Percentiles rank a stretch among this genome's conserved stretches.
Evolutionary conservation across 169 alveolate genomes (phyloP).

Genomic region (Eimeria necatrix): DNA sequence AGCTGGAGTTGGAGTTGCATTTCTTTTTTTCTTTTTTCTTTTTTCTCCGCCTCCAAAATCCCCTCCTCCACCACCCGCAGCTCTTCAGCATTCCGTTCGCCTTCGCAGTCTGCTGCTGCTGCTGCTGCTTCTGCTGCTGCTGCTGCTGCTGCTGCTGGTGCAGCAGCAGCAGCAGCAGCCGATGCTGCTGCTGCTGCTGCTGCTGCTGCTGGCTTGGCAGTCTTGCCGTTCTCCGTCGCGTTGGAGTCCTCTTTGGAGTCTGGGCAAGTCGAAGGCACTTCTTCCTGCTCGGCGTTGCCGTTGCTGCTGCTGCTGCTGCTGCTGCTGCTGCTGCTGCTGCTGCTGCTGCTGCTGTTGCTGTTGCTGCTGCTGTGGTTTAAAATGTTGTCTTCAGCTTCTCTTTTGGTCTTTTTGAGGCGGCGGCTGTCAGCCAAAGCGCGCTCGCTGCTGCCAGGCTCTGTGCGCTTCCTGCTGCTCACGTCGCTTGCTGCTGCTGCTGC

Average conservation of each 20-base stretch:
- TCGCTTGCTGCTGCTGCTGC: neutral
- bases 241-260: neutral
- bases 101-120: neutral
- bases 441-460: neutral
- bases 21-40: too few relatives aligned
- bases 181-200: too few relatives aligned
- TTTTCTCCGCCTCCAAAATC: neutral
- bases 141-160: neutral
- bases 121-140: neutral
- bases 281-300: neutral
- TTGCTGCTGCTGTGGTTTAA: neutral
- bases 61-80: neutral
- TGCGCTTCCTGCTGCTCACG: neutral
- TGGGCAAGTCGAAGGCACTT: neutral
- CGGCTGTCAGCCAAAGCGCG: neutral
- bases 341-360: too few relatives aligned
- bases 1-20: too few relatives aligned
- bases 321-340: too few relatives aligned
- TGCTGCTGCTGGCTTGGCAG: too few relatives aligned
- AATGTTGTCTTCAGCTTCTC: neutral
- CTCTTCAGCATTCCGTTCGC: conserved; percentile 9
- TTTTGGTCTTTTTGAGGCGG: neutral
- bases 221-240: too few relatives aligned
- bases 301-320: too few relatives aligned
- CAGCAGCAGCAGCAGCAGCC: too few relatives aligned